These are phyloP conservation scores for Penicillium janthinellum DNA, from an alignment of 2,329 filamentous ascomycete genomes.

Conservation along the genomic window DNA sequence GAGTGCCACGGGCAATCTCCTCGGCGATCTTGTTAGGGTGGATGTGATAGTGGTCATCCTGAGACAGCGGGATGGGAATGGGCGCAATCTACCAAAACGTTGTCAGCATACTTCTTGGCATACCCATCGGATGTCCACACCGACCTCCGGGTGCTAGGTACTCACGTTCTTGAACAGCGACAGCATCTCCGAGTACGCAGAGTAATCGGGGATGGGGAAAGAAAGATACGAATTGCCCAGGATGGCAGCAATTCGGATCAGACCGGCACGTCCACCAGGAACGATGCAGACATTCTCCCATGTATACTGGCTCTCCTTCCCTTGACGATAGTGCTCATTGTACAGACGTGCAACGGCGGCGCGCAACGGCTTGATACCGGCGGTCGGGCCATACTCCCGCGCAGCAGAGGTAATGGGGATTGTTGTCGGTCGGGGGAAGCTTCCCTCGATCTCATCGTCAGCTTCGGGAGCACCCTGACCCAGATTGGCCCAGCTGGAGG, in stretches of 20 bases:
- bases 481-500: constrained; percentile 84
- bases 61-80: constrained; percentile 80
- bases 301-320: constrained; percentile 85
- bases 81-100: constrained; percentile 67
- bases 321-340: constrained; percentile 87
- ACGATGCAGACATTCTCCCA: constrained; percentile 99
- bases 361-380: constrained; percentile 86
- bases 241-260: constrained; percentile 93
- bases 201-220: constrained; percentile 95
- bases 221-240: constrained; percentile 88
- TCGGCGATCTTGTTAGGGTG: constrained; percentile 90
- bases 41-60: constrained; percentile 89
- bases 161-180: constrained; percentile 80
- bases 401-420: constrained; percentile 78
- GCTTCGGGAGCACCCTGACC: constrained; percentile 94
- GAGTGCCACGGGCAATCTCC: constrained; percentile 81
- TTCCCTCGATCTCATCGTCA: constrained; percentile 87
- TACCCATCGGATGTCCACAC: background rate
- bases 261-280: constrained; percentile 84
- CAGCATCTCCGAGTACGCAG: constrained; percentile 97
- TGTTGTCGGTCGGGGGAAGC: constrained; percentile 76
- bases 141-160: background rate
- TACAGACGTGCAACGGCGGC: constrained; percentile 89
- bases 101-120: background rate
- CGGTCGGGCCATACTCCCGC: constrained; percentile 89